These are phyloP conservation scores for Barnettozyma sp. DNA, from an alignment of 805 yeast species.

Conservation along the genomic window DNA sequence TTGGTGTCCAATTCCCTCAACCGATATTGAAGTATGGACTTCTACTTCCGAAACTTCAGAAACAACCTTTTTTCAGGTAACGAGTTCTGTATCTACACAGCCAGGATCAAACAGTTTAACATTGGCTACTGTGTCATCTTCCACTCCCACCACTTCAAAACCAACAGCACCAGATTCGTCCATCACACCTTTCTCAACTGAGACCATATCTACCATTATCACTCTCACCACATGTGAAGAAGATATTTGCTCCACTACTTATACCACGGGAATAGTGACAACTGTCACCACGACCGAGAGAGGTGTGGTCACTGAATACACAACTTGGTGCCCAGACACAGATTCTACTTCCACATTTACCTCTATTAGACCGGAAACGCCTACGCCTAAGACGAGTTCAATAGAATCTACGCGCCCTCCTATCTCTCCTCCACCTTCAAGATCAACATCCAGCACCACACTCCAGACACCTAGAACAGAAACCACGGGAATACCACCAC, in stretches of 20 bases:
- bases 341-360: neutral
- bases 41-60: constrained; percentile 3
- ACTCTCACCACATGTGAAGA: constrained; percentile 20
- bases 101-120: no score
- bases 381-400: neutral
- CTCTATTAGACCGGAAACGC: neutral
- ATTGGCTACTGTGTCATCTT: neutral
- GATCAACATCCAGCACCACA: no score
- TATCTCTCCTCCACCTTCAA: no score
- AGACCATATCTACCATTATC: constrained; percentile 14
- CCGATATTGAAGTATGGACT: neutral
- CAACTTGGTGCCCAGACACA: constrained; percentile 30
- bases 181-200: neutral
- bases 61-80: no score
- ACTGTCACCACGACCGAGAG: constrained; percentile 28
- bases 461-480: no score
- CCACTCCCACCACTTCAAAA: neutral
- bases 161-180: neutral
- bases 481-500: no score
- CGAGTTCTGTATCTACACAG: no score
- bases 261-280: constrained; percentile 28
- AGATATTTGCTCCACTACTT: constrained; percentile 12
- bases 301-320: constrained; percentile 29
- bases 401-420: neutral
- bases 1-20: constrained; percentile 31